phyloP scores from a whole-genome alignment of 176 grass and related monocot species.

The Secale cereale region DNA sequence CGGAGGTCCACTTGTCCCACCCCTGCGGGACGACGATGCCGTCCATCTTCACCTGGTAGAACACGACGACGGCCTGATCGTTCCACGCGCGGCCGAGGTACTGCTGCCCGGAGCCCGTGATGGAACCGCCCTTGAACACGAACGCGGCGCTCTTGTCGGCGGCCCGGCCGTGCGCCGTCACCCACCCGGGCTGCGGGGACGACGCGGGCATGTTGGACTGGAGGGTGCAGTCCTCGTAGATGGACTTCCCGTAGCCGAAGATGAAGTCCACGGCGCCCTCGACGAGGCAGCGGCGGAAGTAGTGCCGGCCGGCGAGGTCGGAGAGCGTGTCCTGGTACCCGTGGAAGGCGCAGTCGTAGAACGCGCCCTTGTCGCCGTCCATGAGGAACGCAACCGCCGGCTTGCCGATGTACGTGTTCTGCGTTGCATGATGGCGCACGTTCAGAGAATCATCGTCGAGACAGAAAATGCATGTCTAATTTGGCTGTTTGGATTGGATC shows the following conservation, averaged over 20 bases:
- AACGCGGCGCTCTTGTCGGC: constrained; percentile 17
- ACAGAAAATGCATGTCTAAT: no score
- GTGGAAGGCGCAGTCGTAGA: constrained; percentile 49
- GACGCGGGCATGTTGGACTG: constrained; percentile 12
- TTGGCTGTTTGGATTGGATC: no score
- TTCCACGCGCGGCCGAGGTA: constrained; percentile 77
- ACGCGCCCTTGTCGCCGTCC: constrained; percentile 37
- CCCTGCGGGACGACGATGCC: constrained; percentile 39
- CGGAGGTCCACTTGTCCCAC: constrained; percentile 43
- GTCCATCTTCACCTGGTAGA: constrained; percentile 40
- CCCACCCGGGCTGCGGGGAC: constrained; percentile 4
- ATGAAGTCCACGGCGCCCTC: constrained; percentile 58
- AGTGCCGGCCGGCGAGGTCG: constrained; percentile 56
- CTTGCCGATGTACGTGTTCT: neutral
- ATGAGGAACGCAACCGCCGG: constrained; percentile 44
- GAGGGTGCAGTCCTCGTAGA: constrained; percentile 47
- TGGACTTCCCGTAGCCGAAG: constrained; percentile 39
- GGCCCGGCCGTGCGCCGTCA: constrained; percentile 44
- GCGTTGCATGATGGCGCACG: neutral
- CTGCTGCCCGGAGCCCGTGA: neutral
- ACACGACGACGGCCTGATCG: constrained; percentile 47
- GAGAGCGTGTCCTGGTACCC: constrained; percentile 54
- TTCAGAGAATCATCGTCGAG: no score
- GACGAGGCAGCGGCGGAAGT: constrained; percentile 41
- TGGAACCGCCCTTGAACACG: constrained; percentile 38